Evolutionary conservation across 345 rosid genomes (phyloP), one percentile per base, ranked within the genome.

Genomic region (Brassica juncea): DNA sequence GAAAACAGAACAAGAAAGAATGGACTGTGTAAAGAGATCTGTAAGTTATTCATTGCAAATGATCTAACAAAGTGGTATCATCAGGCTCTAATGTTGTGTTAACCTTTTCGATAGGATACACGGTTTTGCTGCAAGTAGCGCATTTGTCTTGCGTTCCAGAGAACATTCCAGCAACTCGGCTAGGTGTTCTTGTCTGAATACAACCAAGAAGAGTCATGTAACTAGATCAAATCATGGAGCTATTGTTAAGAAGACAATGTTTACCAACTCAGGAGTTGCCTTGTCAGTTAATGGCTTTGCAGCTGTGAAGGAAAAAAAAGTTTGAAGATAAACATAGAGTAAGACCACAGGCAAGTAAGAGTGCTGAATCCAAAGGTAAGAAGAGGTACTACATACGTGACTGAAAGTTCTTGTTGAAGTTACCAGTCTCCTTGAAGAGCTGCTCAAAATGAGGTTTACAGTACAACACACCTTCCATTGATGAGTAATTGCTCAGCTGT

Each of bases 401-500:
- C 76, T 88, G 93, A 78, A 96, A 96, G 74, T 92, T 96, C 89
- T 96, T 96, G 87, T 96, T 96, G 87, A 88, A 96, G 67, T 83
- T 96, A 28, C 99, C 99, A 8, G 92, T 64, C 84, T 93, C 98
- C 88, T 90, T 96, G 86, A 96, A 96, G 58, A 96, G 91, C 83
- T 93, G 99, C 87, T 92, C 99, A 76, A 91, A 93, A 80, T 93
- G 99, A 75, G 99, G 98, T 85, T 88, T 93, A 73, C 99, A 95
- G 74, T 95, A 95, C 69, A 95, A 74, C 58, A 95, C 97, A 77
- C 98, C 97, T 84, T 93, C 99, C 99, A 93, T 95, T 0, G 99
- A 95, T 72, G 94, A 91, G 81, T 91, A 95, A 68, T 90, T 95
- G 81, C 98, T 87, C 82, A 91, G 88, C 98, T 95, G 88, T 23